Evolutionary conservation across 1,284 basidiomycete genomes (phyloP), one percentile per base, ranked within the genome.

Genomic region (Neonothopanus nambi): DNA sequence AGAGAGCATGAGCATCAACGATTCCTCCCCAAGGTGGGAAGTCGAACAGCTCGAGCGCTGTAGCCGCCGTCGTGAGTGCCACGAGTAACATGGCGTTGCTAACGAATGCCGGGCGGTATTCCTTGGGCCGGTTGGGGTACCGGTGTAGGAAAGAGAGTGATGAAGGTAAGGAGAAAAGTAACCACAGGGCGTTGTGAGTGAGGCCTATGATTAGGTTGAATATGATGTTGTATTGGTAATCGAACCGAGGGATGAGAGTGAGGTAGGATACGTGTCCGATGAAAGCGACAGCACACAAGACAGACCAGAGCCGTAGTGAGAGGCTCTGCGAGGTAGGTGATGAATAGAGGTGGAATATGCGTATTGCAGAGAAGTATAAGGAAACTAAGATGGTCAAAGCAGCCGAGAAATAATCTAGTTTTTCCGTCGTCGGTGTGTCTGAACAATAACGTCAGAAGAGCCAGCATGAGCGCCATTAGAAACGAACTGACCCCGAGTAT

Each of bases 351-450:
- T 89, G 87, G 66, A 89, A 89, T 17, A 90, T 69, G n/a, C 93
- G 89, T 44, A 93, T 71, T 57, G 82, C 76, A 24, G 88, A 81
- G 70, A 82, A 85, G 63, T 91, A 90, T 2, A 95, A 73, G 5
- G 87, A 86, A 58, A 81, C 87, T 24, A 91, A 67, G 56, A 95
- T 93, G 4, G 85, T 87, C 21, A 91, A 72, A 0, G 89, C 95
- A 2, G 97, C 97, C 5, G 91, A 93, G 67, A 98, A 98, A 70
- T 99, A 99, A 68, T 99, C 96, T 61, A 95, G 63, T 59, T 88
- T 91, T 70, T 99, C 97, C 1, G 96, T 99, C 39, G 74, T 69
- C 2, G 87, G 82, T 17, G 85, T 78, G 72, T 98, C 96, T 94
- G 59, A 3, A 33, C 12, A 9, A 33, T 9, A 47, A 36, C 51